Conservation (phyloP, 225 moss, liverwort and hornwort species). For the Straminergon stramineum region DNA sequence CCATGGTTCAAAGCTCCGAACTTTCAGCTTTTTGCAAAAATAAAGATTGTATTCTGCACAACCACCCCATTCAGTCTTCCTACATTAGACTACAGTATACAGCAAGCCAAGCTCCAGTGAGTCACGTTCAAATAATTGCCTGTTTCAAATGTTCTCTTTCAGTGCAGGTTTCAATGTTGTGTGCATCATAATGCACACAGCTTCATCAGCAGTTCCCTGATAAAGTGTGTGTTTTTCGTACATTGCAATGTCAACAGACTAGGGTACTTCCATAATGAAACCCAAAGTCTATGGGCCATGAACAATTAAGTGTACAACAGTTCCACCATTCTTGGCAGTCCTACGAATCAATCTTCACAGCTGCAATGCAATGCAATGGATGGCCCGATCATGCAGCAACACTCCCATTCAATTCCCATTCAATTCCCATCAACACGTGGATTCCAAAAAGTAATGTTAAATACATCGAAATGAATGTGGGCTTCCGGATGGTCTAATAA, state of each 20-base stretch:
- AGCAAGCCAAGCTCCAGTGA: not conserved
- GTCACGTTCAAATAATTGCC: not conserved
- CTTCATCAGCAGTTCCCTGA: not conserved
- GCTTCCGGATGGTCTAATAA: not conserved
- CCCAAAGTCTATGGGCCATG: not conserved
- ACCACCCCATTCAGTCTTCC: not conserved
- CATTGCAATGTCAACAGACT: not conserved
- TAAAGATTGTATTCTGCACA: accelerated
- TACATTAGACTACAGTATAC: too few relatives aligned
- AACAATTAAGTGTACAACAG: not conserved
- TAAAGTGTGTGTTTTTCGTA: not conserved
- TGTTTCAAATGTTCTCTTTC: not conserved
- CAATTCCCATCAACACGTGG: not conserved
- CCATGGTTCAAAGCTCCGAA: not conserved
- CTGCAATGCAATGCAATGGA: not conserved
- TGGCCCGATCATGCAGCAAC: not conserved
- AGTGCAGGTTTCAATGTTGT: not conserved
- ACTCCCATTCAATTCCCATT: not conserved
- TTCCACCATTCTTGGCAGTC: not conserved
- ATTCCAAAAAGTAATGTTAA: not conserved
- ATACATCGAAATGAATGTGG: not conserved
- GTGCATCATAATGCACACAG: not conserved
- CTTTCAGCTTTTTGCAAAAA: not conserved
- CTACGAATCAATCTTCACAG: not conserved
- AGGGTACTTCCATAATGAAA: not conserved